Percentiles rank a stretch among this genome's conserved stretches.
These are phyloP conservation scores for Spatholobus suberectus DNA, from an alignment of 306 rosid species.

Conservation along the genomic window DNA sequence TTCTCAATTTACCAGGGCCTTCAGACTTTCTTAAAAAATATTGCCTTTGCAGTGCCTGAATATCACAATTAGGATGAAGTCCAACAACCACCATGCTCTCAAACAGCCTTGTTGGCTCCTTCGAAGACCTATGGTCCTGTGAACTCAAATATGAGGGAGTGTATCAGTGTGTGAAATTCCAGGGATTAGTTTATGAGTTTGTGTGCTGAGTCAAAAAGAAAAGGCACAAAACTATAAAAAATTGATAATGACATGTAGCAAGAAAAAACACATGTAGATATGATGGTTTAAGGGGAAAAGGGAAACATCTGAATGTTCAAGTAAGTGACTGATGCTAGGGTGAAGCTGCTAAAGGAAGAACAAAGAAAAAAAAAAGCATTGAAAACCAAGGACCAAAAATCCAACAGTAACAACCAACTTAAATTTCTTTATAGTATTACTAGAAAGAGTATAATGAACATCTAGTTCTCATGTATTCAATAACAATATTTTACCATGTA, in stretches of 20 bases:
- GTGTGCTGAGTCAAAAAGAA: neutral
- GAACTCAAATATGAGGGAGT: constrained; percentile 44
- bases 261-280: neutral
- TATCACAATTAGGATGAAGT: constrained; percentile 93
- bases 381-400: neutral
- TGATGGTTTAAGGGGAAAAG: neutral
- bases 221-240: constrained; percentile 14
- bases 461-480: neutral
- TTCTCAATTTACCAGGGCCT: constrained; percentile 76
- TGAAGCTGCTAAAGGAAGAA: constrained; percentile 27
- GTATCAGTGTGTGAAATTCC: constrained; percentile 27
- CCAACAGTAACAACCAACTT: constrained; percentile 39
- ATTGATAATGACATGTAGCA: constrained; percentile 13
- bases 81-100: constrained; percentile 97
- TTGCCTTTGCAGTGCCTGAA: constrained; percentile 83
- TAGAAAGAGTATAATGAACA: constrained; percentile 12
- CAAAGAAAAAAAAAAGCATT: neutral
- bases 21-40: constrained; percentile 66
- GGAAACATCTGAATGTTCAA: constrained; percentile 24
- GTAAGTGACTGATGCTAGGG: constrained; percentile 18
- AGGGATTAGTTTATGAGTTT: constrained; percentile 6
- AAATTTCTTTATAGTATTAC: neutral
- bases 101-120: constrained; percentile 85
- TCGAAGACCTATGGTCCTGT: constrained; percentile 89
- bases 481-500: constrained; percentile 47